Conservation (phyloP, 2,329 filamentous ascomycete species). For the Hirsutella rhossiliensis region DNA sequence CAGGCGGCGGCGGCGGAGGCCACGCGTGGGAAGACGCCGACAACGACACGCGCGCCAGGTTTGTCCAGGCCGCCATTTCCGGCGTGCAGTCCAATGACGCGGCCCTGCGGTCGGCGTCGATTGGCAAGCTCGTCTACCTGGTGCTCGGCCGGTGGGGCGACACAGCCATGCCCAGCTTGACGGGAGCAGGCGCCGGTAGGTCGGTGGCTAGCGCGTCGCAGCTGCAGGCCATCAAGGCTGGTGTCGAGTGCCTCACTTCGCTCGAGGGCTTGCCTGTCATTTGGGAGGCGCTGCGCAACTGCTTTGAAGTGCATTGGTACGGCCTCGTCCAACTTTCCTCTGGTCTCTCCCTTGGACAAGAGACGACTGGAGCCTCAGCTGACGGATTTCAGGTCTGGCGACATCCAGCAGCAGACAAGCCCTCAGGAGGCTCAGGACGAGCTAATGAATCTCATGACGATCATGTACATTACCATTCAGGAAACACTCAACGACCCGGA, state of each 20-base stretch:
- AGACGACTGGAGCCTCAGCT: conserved; percentile 8
- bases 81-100: conserved; percentile 31
- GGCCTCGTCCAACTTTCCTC: conserved; percentile 7
- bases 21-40: conserved; percentile 55
- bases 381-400: conserved; percentile 30
- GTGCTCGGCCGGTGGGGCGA: conserved; percentile 59
- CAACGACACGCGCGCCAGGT: conserved; percentile 40
- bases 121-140: conserved; percentile 48
- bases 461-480: conserved; percentile 49
- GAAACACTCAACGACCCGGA: conserved; percentile 39
- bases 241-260: conserved; percentile 37
- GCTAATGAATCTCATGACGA: conserved; percentile 50
- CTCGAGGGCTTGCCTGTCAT: conserved; percentile 37
- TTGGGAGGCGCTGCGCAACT: conserved; percentile 36
- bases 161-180: conserved; percentile 42
- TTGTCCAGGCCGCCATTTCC: conserved; percentile 42
- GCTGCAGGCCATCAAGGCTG: conserved; percentile 45
- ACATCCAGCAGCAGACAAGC: conserved; percentile 28
- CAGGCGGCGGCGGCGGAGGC: conserved; percentile 5
- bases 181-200: conserved; percentile 25
- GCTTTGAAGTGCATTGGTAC: conserved; percentile 43
- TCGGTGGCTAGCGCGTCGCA: conserved; percentile 43
- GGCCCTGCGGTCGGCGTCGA: conserved; percentile 35
- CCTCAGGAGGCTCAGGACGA: conserved; percentile 45
- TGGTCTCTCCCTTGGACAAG: no score